Conservation (phyloP, 768 basidiomycete species). For the Psilocybe cubensis region DNA sequence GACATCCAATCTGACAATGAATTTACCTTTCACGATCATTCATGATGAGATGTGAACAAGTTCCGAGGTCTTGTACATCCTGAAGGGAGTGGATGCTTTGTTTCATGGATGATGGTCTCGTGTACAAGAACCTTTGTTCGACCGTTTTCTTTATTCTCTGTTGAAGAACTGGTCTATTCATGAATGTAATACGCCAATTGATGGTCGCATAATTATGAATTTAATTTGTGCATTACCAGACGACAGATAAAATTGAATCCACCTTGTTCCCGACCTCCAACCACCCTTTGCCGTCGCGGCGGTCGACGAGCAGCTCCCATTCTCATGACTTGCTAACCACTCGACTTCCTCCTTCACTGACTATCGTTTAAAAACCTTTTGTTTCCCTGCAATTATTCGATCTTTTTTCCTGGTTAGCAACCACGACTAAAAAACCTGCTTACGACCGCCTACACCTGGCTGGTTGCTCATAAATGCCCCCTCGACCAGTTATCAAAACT, state of each 20-base stretch:
- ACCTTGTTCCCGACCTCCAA: slow-evolving; percentile 17
- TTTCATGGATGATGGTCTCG: not conserved
- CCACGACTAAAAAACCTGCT: slow-evolving; percentile 4
- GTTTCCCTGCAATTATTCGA: slow-evolving; percentile 19
- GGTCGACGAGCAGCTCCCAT: slow-evolving; percentile 30
- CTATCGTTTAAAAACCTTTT: slow-evolving; percentile 24
- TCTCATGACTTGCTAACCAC: slow-evolving; percentile 26
- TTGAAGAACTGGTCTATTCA: not conserved
- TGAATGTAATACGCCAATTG: not conserved
- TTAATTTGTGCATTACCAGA: not conserved
- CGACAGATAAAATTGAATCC: slow-evolving; percentile 5
- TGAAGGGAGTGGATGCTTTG: not conserved
- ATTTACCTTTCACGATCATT: not conserved
- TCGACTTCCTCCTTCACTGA: not conserved
- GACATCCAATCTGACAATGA: not conserved
- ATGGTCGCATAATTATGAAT: not conserved
- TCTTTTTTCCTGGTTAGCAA: slow-evolving; percentile 15
- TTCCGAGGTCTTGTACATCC: not conserved
- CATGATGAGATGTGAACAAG: not conserved
- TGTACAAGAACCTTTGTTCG: not conserved
- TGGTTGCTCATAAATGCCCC: slow-evolving; percentile 36
- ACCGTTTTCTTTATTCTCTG: not conserved
- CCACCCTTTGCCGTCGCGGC: slow-evolving; percentile 29
- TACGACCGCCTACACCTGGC: slow-evolving; percentile 7
- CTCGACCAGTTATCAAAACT: slow-evolving; percentile 33